Evolutionary conservation across 106 monocot species (phyloP).

Genomic region (Allium fistulosum): DNA sequence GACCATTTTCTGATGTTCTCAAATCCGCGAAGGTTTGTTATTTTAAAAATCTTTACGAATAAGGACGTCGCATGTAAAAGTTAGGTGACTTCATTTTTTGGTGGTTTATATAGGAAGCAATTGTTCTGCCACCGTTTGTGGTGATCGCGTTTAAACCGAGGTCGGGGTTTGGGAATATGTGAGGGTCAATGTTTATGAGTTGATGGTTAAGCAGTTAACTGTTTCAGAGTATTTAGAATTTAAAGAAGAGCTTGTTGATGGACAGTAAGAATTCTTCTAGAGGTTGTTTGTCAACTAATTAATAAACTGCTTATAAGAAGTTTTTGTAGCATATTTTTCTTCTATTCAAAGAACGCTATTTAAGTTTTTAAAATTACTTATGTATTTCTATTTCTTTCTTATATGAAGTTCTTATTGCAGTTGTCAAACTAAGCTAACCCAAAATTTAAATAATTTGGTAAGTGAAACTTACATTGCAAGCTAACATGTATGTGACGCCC

Average conservation of each 20-base stretch:
- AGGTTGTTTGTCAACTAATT: too few relatives aligned
- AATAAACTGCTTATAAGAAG: too few relatives aligned
- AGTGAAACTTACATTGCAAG: too few relatives aligned
- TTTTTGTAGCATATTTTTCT: too few relatives aligned
- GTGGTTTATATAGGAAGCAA: constrained; percentile 49
- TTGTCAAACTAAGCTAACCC: too few relatives aligned
- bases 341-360: too few relatives aligned
- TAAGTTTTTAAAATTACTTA: too few relatives aligned
- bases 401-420: too few relatives aligned
- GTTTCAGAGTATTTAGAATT: constrained; percentile 73
- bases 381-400: too few relatives aligned
- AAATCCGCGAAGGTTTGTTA: constrained; percentile 48
- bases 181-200: constrained; percentile 87
- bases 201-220: constrained; percentile 73
- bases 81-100: not conserved
- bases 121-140: constrained; percentile 90
- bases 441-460: too few relatives aligned
- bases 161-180: constrained; percentile 90
- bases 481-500: too few relatives aligned
- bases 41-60: not conserved
- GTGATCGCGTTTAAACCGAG: constrained; percentile 89
- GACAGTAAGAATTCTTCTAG: constrained; percentile 17
- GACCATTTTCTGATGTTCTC: constrained; percentile 70
- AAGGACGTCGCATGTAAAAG: too few relatives aligned
- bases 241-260: constrained; percentile 90